Conservation (phyloP, 2,329 filamentous ascomycete species). For the Monilinia aucupariae region DNA sequence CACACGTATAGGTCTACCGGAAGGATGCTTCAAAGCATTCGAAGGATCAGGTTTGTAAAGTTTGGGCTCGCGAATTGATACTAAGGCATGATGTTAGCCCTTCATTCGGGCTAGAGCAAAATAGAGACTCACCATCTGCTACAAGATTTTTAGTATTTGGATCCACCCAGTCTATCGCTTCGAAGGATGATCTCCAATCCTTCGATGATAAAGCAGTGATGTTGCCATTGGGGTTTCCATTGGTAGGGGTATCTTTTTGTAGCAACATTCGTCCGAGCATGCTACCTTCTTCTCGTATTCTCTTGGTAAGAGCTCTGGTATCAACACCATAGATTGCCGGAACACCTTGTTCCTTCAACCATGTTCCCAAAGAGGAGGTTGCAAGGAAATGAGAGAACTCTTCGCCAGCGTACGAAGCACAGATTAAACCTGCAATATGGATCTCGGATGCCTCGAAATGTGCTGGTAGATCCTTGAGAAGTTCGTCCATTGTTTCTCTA, state of each 20-base stretch:
- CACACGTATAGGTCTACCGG: slow-evolving; percentile 79
- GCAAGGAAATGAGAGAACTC: slow-evolving; percentile 94
- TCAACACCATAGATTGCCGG: slow-evolving; percentile 95
- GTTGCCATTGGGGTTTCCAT: slow-evolving; percentile 39
- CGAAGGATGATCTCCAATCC: slow-evolving; percentile 56
- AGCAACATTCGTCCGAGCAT: slow-evolving; percentile 90
- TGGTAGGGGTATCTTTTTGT: slow-evolving; percentile 50
- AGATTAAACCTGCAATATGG: slow-evolving; percentile 86
- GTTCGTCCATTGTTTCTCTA: slow-evolving; percentile 74
- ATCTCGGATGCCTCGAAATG: slow-evolving; percentile 92
- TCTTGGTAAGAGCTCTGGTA: slow-evolving; percentile 88
- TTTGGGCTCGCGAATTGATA: slow-evolving; percentile 82
- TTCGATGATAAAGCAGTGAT: slow-evolving; percentile 38
- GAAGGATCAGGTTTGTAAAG: slow-evolving; percentile 72
- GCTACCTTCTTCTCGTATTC: slow-evolving; percentile 87
- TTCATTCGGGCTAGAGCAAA: slow-evolving; percentile 23
- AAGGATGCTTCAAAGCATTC: slow-evolving; percentile 75
- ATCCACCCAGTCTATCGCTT: slow-evolving; percentile 80
- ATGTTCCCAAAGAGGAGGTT: slow-evolving; percentile 80
- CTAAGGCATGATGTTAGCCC: slow-evolving; percentile 49
- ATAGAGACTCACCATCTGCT: slow-evolving; percentile 70
- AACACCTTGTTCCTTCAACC: slow-evolving; percentile 93
- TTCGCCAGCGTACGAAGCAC: slow-evolving; percentile 88
- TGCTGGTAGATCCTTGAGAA: slow-evolving; percentile 79
- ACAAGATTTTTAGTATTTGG: slow-evolving; percentile 92